These are phyloP conservation scores for Danielia oregonensis DNA, from an alignment of 805 yeast genomes.

Conservation along the genomic window DNA sequence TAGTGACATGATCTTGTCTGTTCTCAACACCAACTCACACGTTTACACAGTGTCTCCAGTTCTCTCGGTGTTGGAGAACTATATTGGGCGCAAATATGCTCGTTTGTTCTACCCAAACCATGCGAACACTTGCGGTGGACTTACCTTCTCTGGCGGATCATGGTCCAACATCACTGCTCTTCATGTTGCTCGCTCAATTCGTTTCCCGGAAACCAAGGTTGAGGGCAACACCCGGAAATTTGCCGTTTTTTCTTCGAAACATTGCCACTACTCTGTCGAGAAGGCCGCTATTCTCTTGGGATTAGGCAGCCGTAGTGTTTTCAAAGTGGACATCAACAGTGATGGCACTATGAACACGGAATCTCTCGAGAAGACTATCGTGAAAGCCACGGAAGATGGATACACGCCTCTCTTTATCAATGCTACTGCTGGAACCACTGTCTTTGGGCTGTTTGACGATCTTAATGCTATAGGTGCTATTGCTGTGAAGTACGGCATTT, in stretches of 20 bases:
- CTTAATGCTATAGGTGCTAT: constrained; percentile 51
- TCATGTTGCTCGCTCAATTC: constrained; percentile 68
- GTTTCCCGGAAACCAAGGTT: constrained; percentile 65
- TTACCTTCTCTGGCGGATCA: constrained; percentile 84
- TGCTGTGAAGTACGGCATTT: constrained; percentile 51
- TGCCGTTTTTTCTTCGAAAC: constrained; percentile 68
- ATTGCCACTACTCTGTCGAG: constrained; percentile 76
- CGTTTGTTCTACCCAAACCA: constrained; percentile 45
- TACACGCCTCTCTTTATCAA: constrained; percentile 70
- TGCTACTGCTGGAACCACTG: constrained; percentile 89
- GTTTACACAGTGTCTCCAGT: constrained; percentile 85
- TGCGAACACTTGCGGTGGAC: constrained; percentile 63
- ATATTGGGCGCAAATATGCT: constrained; percentile 66
- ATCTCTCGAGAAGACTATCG: constrained; percentile 45
- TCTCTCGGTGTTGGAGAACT: constrained; percentile 68
- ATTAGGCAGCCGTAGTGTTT: constrained; percentile 57
- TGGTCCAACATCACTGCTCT: constrained; percentile 80
- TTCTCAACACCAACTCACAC: constrained; percentile 79
- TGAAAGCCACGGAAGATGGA: constrained; percentile 46
- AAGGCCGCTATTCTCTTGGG: constrained; percentile 79
- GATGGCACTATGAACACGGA: constrained; percentile 56
- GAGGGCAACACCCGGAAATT: constrained; percentile 55
- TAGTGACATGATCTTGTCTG: constrained; percentile 62
- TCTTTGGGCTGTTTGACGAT: constrained; percentile 78
- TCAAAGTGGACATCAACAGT: constrained; percentile 55